These are phyloP conservation scores for Euphrasia arctica DNA, from an alignment of 305 asterid genomes.

Conservation along the genomic window DNA sequence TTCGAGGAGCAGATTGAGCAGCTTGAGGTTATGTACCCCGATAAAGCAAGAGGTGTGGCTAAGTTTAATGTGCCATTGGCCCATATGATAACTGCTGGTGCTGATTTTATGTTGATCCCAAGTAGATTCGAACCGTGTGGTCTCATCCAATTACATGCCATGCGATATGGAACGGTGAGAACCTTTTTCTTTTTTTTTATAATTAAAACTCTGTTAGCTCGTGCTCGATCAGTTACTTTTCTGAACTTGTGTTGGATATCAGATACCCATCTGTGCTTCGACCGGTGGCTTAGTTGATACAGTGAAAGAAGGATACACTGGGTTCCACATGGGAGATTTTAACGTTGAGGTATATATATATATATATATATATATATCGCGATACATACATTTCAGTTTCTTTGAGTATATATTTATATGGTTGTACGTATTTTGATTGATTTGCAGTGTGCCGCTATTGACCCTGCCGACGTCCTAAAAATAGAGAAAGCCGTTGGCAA, in stretches of 20 bases:
- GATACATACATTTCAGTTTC: neutral
- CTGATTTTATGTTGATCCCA: constrained; percentile 80
- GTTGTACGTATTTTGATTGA: constrained; percentile 1
- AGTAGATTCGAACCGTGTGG: constrained; percentile 97
- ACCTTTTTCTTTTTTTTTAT: too few relatives aligned
- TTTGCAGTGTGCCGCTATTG: constrained; percentile 69
- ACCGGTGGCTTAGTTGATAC: constrained; percentile 98
- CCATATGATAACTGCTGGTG: constrained; percentile 81
- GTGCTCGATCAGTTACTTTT: neutral
- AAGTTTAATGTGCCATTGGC: constrained; percentile 84
- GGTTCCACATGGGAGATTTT: constrained; percentile 95
- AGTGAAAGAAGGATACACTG: constrained; percentile 83
- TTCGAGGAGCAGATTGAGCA: constrained; percentile 78
- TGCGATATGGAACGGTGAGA: constrained; percentile 96
- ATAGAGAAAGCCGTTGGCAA: constrained; percentile 48
- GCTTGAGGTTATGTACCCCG: constrained; percentile 80
- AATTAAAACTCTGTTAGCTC: neutral
- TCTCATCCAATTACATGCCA: constrained; percentile 91
- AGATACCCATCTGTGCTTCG: constrained; percentile 81
- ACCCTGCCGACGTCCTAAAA: constrained; percentile 68
- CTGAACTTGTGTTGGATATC: constrained; percentile 22
- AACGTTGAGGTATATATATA: constrained; percentile 53
- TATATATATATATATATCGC: constrained; percentile 18
- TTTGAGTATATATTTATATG: too few relatives aligned
- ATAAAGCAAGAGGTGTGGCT: constrained; percentile 78